Evolutionary conservation across 441 rosid species (phyloP), one percentile per base, ranked within the genome.

Genomic region (Omphalea diandra): DNA sequence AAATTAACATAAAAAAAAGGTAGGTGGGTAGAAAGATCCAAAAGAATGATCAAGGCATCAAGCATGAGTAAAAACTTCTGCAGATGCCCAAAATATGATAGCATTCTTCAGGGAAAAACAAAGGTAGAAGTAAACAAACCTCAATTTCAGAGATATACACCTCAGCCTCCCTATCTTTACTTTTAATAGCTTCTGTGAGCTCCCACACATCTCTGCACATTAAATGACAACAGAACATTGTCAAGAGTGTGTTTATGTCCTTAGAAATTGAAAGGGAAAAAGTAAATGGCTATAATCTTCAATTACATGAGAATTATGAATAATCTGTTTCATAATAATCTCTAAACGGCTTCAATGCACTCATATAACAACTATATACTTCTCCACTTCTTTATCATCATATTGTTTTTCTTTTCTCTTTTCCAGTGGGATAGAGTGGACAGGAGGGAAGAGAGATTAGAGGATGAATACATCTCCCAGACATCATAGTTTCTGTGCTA

Each of bases 61-160:
- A 71, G n/a, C n/a, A n/a, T 49, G 55, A 75, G 17, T 44, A 65
- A 75, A 60, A 47, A 73, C 32, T 53, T 29, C 35, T 27, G 33
- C 63, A 47, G 29, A 26, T 64, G 52, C 47, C 12, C 11, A 8
- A 20, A 46, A 56, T 52, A 32, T 49, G 6, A 29, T 4, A 52
- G 63, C 43, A 29, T 40, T 26, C 44, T 41, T n/a, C 9, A 40
- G 36, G 36, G 32, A 20, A 31, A 32, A 47, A 33, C 73, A 17
- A 32, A 62, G 40, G 44, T 63, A 57, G 33, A 61, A 76, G 18
- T 43, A 71, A n/a, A 65, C 68, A 76, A 53, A 87, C 98, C 99
- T 93, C 97, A 83, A 95, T 93, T 81, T 93, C 98, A 78, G 93
- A 83, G 77, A 95, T 95, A 78, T 86, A 90, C 36, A 94, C 85